Conservation (phyloP, 306 rosid genomes). For the Fragaria ananassa region DNA sequence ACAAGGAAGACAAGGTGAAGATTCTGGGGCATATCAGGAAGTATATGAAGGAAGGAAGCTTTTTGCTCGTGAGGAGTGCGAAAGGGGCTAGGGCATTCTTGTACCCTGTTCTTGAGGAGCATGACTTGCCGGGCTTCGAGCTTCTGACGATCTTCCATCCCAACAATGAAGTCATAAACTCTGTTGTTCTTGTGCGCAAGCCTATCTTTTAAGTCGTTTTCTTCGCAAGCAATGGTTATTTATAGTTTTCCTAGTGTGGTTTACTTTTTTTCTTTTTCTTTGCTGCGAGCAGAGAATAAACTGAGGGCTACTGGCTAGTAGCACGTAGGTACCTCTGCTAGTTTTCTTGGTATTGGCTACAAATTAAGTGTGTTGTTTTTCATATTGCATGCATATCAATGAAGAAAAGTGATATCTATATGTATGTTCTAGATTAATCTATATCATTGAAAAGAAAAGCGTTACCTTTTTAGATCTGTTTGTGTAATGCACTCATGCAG, state of each 20-base stretch:
- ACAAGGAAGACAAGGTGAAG: slow-evolving; percentile 48
- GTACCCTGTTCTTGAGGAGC: slow-evolving; percentile 61
- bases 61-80: slow-evolving; percentile 67
- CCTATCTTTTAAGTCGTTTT: slow-evolving; percentile 5
- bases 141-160: slow-evolving; percentile 64
- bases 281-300: neutral
- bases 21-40: slow-evolving; percentile 46
- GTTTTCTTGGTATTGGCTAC: neutral
- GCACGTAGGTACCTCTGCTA: neutral
- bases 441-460: no score
- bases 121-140: slow-evolving; percentile 50
- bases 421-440: no score
- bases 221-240: neutral
- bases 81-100: slow-evolving; percentile 71
- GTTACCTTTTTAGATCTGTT: no score
- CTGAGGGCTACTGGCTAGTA: neutral
- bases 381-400: neutral
- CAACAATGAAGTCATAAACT: slow-evolving; percentile 60
- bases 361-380: neutral
- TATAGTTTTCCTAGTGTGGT: neutral
- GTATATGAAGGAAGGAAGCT: slow-evolving; percentile 63
- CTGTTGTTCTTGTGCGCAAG: slow-evolving; percentile 61
- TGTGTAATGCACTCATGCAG: no score
- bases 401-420: neutral
- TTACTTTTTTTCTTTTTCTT: neutral